A percentile compares a stretch with the other conserved stretches of the same genome.
These are phyloP conservation scores for Schoenoplectus triqueter DNA, from an alignment of 202 grass and related monocot species.

Conservation along the genomic window DNA sequence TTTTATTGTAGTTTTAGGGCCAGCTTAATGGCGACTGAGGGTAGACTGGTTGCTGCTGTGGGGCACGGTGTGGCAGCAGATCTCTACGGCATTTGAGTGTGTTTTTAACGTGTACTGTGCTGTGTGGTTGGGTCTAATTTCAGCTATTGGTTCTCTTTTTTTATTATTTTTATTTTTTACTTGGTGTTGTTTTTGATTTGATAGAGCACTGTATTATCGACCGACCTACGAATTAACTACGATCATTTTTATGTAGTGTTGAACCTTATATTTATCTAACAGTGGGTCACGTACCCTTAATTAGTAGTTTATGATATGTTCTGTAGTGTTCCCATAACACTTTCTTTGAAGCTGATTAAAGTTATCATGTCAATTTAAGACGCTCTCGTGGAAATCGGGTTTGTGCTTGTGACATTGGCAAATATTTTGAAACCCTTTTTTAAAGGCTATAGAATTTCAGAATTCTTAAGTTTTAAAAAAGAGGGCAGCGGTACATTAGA, in stretches of 20 bases:
- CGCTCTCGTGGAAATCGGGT: background rate
- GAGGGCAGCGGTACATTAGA: too few species aligned
- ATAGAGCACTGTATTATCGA: constrained; percentile 35
- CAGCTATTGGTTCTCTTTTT: constrained; percentile 12
- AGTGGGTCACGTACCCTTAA: constrained; percentile 16
- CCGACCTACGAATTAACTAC: constrained; percentile 34
- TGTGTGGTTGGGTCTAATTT: constrained; percentile 43
- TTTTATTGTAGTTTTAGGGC: constrained; percentile 34
- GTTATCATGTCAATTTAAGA: background rate
- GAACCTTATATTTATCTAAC: constrained; percentile 40
- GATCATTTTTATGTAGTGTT: constrained; percentile 37
- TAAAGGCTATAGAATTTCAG: too few species aligned
- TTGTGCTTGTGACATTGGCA: background rate
- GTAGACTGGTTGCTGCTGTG: constrained; percentile 1
- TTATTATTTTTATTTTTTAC: background rate
- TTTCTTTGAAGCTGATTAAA: background rate
- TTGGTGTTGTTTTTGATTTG: constrained; percentile 34
- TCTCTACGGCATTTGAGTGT: constrained; percentile 15
- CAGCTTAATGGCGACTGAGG: constrained; percentile 7
- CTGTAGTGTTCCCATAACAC: background rate
- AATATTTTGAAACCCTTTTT: too few species aligned
- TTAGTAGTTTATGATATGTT: constrained; percentile 12
- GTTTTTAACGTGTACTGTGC: constrained; percentile 30
- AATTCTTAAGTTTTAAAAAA: too few species aligned
- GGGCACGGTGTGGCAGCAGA: constrained; percentile 1